Percentiles rank a stretch among this genome's conserved stretches.
Evolutionary conservation across 1,284 basidiomycete genomes (phyloP).

Genomic region (Cutaneotrichosporon sp.): DNA sequence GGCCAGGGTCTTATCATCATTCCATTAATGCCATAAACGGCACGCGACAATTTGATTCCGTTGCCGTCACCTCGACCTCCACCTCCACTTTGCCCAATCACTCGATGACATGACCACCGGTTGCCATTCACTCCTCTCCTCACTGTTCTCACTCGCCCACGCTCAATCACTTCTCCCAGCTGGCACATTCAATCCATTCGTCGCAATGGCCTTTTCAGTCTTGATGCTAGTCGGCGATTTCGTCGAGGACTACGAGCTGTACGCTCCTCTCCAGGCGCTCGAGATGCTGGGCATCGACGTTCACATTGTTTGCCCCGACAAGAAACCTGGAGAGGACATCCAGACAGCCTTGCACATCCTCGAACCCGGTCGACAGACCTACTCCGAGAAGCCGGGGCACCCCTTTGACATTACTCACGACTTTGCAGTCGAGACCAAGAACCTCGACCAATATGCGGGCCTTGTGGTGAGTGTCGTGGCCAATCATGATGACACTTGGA

Average conservation of each 20-base stretch:
- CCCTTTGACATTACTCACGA: slow-evolving; percentile 15
- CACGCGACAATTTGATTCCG: too few species aligned
- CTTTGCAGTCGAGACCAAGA: slow-evolving; percentile 8
- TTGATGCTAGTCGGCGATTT: slow-evolving; percentile 19
- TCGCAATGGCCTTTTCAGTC: slow-evolving; percentile 14
- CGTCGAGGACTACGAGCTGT: slow-evolving; percentile 23
- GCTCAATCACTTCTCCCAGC: not conserved
- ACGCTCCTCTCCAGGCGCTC: slow-evolving; percentile 18
- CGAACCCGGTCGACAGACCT: slow-evolving; percentile 20
- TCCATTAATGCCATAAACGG: too few species aligned
- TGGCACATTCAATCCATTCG: not conserved
- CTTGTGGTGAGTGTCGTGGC: slow-evolving; percentile 10
- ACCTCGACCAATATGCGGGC: slow-evolving; percentile 16
- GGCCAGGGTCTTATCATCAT: too few species aligned
- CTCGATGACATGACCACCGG: too few species aligned
- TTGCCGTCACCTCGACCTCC: too few species aligned
- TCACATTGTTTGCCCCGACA: slow-evolving; percentile 19
- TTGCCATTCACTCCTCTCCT: too few species aligned
- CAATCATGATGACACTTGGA: too few species aligned
- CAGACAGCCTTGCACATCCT: slow-evolving; percentile 18
- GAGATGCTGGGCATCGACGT: slow-evolving; percentile 21
- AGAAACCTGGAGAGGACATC: slow-evolving; percentile 14
- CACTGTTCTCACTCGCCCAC: too few species aligned
- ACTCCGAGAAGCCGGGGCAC: slow-evolving; percentile 19
- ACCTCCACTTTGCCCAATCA: too few species aligned